Conservation (phyloP, 345 rosid genomes). For the Aquilaria sinensis region DNA sequence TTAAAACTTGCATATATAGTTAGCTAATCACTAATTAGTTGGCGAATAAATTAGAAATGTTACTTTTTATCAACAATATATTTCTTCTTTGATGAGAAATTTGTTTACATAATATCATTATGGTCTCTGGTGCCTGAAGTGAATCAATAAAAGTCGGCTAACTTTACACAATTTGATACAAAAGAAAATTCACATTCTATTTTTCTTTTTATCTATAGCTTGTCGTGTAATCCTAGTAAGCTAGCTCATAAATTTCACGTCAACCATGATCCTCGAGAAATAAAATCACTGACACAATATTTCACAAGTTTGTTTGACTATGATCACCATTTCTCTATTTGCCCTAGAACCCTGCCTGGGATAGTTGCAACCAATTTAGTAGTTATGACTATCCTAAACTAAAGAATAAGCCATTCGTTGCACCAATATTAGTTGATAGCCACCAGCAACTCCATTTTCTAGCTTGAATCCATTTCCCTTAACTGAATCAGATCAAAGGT, state of each 20-base stretch:
- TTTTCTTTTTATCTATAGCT: background rate
- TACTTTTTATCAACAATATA: too few relatives aligned
- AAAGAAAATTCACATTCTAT: background rate
- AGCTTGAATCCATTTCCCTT: background rate
- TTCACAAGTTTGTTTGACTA: background rate
- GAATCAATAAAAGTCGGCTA: background rate
- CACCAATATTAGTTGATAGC: slow-evolving; percentile 42
- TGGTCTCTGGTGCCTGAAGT: background rate
- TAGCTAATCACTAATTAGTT: too few relatives aligned
- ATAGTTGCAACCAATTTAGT: slow-evolving; percentile 73
- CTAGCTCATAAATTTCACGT: too few relatives aligned
- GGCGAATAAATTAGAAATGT: too few relatives aligned
- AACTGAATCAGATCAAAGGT: slow-evolving; percentile 12
- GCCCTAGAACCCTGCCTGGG: slow-evolving; percentile 53
- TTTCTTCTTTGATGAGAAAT: background rate
- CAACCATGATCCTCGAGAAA: background rate
- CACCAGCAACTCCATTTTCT: slow-evolving; percentile 17
- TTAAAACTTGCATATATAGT: too few relatives aligned
- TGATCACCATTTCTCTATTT: slow-evolving; percentile 20
- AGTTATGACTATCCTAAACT: slow-evolving; percentile 58
- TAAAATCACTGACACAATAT: background rate
- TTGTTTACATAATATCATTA: slow-evolving; percentile 6
- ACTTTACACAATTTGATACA: too few relatives aligned
- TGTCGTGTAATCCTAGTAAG: background rate
- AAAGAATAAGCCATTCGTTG: slow-evolving; percentile 79